Base-by-base conservation (phyloP, 768 basidiomycete species). In the Leucogyrophana mollusca region DNA sequence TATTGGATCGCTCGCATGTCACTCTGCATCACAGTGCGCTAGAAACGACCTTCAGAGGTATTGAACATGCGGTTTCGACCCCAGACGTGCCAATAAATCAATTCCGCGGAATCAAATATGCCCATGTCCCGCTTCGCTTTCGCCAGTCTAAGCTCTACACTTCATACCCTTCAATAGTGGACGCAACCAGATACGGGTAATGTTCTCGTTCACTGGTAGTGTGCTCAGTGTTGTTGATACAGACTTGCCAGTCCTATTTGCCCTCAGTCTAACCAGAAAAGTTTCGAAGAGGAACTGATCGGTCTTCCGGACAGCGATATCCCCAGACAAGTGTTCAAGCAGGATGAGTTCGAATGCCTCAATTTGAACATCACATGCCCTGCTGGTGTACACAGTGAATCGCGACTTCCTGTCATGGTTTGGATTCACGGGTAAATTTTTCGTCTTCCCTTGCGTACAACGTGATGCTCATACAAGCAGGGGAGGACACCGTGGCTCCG, bases 361-460 rank as follows among this genome's bases (percentile, higher is more conserved):
- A 90, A 89, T 59, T 62, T 90, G 49, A 89, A 87, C 64, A 85
- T 90, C 43, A 87, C 86, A n/a, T 77, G 79, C 46, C 88, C 88
- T 9, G 79, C 75, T 20, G 78, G 77, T 14, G 68, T 82, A 16
- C 70, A 64, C 3, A 55, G 74, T 3, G 68, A 69, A 37, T 82
- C 85, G 33, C 73, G 70, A 34, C 51, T 84, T 13, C 88, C 88
- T 5, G 87, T 90, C 53, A 88, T 90, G 87, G 62, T 89, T 36
- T 90, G 87, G 88, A 71, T 90, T n/a, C 88, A 90, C 66, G 88
- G 88, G 87, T 90, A 55, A 35, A 80, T 70, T 46, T 20, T 46
- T 43, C 20, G 32, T 45, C 7, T 42, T 53, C 52, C 38, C 14
- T 50, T 45, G 43, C 30, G 18, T 9, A 44, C 40, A 16, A 35